These are phyloP conservation scores for Vitis cinerea DNA, from an alignment of 164 flowering plant species.

Conservation along the genomic window DNA sequence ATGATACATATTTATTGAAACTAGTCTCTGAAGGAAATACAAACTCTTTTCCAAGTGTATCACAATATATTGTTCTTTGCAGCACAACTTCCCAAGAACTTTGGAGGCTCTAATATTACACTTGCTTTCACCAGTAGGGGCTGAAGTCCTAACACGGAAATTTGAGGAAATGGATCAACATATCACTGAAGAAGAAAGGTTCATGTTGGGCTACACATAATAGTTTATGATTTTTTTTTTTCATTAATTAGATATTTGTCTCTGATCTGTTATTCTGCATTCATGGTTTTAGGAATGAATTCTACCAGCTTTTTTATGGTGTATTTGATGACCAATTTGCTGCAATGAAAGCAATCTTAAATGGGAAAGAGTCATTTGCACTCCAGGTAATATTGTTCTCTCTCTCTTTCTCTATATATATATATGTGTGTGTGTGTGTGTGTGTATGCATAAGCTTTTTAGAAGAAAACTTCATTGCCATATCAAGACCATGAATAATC, in stretches of 20 bases:
- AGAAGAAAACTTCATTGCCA: no score
- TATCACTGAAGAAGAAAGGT: conserved; percentile 62
- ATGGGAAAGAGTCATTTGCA: conserved; percentile 78
- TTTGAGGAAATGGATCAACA: conserved; percentile 86
- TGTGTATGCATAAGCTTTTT: no score
- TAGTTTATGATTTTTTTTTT: not conserved
- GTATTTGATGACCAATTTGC: conserved; percentile 85
- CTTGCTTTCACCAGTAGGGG: conserved; percentile 83
- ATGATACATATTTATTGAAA: not conserved
- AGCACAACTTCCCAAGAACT: conserved; percentile 92
- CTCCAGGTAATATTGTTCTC: conserved; percentile 51
- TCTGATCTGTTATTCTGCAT: conserved; percentile 1
- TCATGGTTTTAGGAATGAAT: conserved; percentile 55
- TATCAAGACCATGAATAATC: not conserved
- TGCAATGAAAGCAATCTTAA: conserved; percentile 80
- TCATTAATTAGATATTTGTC: not conserved
- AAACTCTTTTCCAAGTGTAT: not conserved
- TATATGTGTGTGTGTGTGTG: no score
- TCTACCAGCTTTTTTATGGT: conserved; percentile 74
- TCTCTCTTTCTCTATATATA: no score
- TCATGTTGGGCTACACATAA: conserved; percentile 1
- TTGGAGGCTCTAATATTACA: conserved; percentile 83
- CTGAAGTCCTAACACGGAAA: conserved; percentile 87
- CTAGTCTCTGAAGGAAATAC: not conserved
- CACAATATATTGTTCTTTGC: conserved; percentile 18